A percentile compares a stretch with the other conserved stretches of the same genome.
These are phyloP conservation scores for Claviceps fusiformis DNA, from an alignment of 2,329 filamentous ascomycete genomes.

Conservation along the genomic window DNA sequence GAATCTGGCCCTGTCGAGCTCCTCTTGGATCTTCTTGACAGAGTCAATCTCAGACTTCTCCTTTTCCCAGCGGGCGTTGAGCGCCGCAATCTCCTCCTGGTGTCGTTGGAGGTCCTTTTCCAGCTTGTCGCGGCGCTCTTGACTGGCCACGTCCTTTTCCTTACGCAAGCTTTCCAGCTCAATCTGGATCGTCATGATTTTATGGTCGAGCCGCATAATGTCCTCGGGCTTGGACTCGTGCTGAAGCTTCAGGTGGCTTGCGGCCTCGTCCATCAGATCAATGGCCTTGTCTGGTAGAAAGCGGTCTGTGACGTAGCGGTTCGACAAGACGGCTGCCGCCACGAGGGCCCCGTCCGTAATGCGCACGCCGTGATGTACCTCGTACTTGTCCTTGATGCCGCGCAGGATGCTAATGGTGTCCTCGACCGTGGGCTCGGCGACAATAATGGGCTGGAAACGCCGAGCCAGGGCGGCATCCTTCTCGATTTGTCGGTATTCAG, in stretches of 20 bases:
- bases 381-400: constrained; percentile 95
- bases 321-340: constrained; percentile 81
- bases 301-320: constrained; percentile 91
- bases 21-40: constrained; percentile 75
- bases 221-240: constrained; percentile 95
- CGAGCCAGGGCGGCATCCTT: constrained; percentile 89
- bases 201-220: constrained; percentile 81
- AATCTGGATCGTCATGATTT: constrained; percentile 95
- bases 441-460: constrained; percentile 84
- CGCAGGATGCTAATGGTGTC: constrained; percentile 92
- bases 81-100: constrained; percentile 58
- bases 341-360: constrained; percentile 90
- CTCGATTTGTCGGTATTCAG: constrained; percentile 86
- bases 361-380: constrained; percentile 89
- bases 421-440: constrained; percentile 81
- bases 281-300: constrained; percentile 97
- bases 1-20: constrained; percentile 73
- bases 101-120: constrained; percentile 63
- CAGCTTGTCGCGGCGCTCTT: constrained; percentile 75
- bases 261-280: constrained; percentile 90
- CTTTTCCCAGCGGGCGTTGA: constrained; percentile 81
- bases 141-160: constrained; percentile 80
- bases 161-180: constrained; percentile 90
- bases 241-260: constrained; percentile 76
- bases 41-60: constrained; percentile 75